Base-by-base conservation (phyloP, 2,329 filamentous ascomycete genomes). In the Endoconidiophora polonica region DNA sequence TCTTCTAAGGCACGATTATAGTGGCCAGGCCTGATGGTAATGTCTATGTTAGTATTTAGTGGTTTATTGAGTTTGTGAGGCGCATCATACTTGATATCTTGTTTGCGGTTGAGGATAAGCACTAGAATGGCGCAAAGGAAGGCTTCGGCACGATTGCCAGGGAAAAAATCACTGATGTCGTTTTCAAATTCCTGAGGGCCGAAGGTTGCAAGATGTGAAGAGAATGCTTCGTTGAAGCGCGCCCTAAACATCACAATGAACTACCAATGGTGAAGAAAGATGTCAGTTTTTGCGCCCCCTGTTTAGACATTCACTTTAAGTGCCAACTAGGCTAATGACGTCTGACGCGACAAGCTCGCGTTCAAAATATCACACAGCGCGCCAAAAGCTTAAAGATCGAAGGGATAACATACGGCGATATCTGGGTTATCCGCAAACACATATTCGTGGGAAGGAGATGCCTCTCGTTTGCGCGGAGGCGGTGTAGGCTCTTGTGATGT, bases 211-310 rank as follows among this genome's bases (percentile, higher is more conserved):
- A 94, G 73, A 29, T 86, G 91, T 65, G 87, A 83, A 44, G 88
- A 83, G 57, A 98, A 91, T 54, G 79, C 83, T 54, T 94, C 87
- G 66, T 76, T 80, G 66, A 98, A 96, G 61, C 91, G 86, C 65
- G 84, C 83, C 64, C 90, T 80, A 67, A 96, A 98, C 86, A 94
- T 95, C 57, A 96, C 86, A 65, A 98, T 85, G 67, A 98, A 95
- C 86, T 95, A 59, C 57, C 39, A 22, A 43, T 58, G 58, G 60
- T 60, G 14, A 29, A 39, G 50, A 57, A 52, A 52, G 55, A 55
- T 53, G 59, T 65, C 61, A 66, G 64, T 58, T 5, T 18, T 9
- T 39, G 2, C 36, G 26, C 16, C 42, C 43, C 26, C 44, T 39
- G n/a, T 38, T 18, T 37, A 40, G 18, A 22, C 12, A 23, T 12